Evolutionary conservation across 108 stramenopile genomes (phyloP), one percentile per base, ranked within the genome.

Genomic region (Schizochytrium sp.): DNA sequence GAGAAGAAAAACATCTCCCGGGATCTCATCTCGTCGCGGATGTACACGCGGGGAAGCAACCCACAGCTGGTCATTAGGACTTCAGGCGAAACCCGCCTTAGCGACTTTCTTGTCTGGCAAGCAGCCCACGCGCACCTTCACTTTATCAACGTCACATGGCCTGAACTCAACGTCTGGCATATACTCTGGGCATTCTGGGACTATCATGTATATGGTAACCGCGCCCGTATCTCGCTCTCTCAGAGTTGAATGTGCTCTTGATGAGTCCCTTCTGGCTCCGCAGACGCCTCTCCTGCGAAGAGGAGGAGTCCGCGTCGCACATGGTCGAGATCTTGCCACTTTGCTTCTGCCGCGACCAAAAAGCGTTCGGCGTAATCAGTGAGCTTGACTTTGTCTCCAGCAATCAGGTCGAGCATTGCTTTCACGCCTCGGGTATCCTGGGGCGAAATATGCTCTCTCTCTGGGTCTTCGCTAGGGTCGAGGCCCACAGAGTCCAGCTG

Each of bases 91-190:
- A 87, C 93, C 43, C 94, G 99, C 25, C 89, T 98, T 25, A 96
- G 95, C 88, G 98, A 98, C 92, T 98, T 97, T 91, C 92, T 98
- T 34, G 90, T 99, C 21, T 98, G 96, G 96, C 97, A 99, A 88
- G 60, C 95, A 45, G 98, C 98, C 18, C 97, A 98, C 88, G 93
- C 97, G 5, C 98, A 99, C 92, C 72, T 98, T 28, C 96, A 97
- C 90, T 99, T 99, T 89, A 58, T 98, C 29, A 92, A 96, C 57
- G 97, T 97, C 88, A 91, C 90, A 5, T 99, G 99, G 99, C 99
- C 99, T n/a, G 60, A 97, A 95, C 87, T 89, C 95, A 59, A 87
- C 91, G 72, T 94, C 90, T 88, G 88, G 91, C 29, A 97, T 95
- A 63, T 91, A 95, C 76, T 83, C 76, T n/a, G 48, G 25, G 45